A percentile compares a stretch with the other conserved stretches of the same genome.
phyloP scores from a whole-genome alignment of 352 stramenopile species.

The Phytophthora europaea region DNA sequence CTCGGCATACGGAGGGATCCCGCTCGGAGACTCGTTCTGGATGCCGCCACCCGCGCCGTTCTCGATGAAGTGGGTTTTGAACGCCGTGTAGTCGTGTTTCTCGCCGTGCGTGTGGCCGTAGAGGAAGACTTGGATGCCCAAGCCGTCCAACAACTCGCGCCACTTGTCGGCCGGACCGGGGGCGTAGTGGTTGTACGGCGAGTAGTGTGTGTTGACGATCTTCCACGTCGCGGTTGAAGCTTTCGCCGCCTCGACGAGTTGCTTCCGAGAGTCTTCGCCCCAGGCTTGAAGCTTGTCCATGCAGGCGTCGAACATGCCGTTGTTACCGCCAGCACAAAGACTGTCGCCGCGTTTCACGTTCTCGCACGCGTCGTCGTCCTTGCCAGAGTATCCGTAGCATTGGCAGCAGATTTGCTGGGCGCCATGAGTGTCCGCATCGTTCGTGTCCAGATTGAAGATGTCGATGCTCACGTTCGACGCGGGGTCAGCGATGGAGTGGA shows the following conservation, averaged over 20 bases:
- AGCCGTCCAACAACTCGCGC: conserved; percentile 60
- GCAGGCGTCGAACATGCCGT: conserved; percentile 75
- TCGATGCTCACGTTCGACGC: conserved; percentile 76
- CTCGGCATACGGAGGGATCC: conserved; percentile 65
- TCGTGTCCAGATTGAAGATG: conserved; percentile 91
- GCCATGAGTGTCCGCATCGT: conserved; percentile 72
- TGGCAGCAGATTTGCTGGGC: conserved; percentile 83
- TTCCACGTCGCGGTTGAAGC: conserved; percentile 84
- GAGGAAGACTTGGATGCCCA: conserved; percentile 73
- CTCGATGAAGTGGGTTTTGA: conserved; percentile 83
- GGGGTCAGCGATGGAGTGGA: conserved; percentile 71
- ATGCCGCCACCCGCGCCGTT: conserved; percentile 82
- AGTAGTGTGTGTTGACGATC: conserved; percentile 89
- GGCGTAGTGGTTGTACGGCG: conserved; percentile 81
- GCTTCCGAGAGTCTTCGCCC: conserved; percentile 65
- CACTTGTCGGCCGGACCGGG: conserved; percentile 57
- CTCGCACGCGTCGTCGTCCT: conserved; percentile 64
- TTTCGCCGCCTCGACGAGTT: conserved; percentile 61
- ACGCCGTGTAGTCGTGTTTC: conserved; percentile 74
- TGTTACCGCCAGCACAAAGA: conserved; percentile 64
- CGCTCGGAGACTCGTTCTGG: conserved; percentile 75
- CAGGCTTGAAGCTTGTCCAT: conserved; percentile 72
- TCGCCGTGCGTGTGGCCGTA: conserved; percentile 81
- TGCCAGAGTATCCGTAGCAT: conserved; percentile 79
- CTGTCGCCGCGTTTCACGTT: conserved; percentile 58